Conservation (phyloP, 768 basidiomycete species). For the Cyclocybe cylindracea region DNA sequence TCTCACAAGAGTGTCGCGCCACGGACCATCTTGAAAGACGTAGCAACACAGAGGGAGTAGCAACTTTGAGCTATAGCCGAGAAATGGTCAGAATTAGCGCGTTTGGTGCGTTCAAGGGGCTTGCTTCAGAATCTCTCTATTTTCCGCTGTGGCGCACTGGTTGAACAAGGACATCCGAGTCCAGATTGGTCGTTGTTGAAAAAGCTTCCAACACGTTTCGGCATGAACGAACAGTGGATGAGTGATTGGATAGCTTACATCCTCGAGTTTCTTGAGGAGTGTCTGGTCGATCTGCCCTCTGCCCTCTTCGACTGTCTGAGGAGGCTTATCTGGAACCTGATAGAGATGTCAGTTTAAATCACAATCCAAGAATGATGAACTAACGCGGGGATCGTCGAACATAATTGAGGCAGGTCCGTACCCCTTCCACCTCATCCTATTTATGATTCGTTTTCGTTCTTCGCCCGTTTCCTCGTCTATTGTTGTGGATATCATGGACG, state of each 20-base stretch:
- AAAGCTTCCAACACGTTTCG: constrained; percentile 46
- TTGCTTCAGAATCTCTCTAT: constrained; percentile 76
- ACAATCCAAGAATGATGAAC: background rate
- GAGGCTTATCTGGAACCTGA: constrained; percentile 68
- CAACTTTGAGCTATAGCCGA: constrained; percentile 64
- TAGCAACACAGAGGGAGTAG: constrained; percentile 83
- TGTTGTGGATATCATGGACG: constrained; percentile 67
- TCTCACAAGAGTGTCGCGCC: constrained; percentile 84
- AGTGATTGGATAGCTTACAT: constrained; percentile 35
- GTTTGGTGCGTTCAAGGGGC: constrained; percentile 15
- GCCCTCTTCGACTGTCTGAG: constrained; percentile 61
- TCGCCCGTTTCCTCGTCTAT: constrained; percentile 78
- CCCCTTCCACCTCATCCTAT: constrained; percentile 84
- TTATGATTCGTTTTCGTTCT: constrained; percentile 82
- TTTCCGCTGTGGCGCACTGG: constrained; percentile 69
- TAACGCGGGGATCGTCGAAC: constrained; percentile 60
- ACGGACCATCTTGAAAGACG: constrained; percentile 92
- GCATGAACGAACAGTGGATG: background rate
- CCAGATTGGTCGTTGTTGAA: constrained; percentile 83
- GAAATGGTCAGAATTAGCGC: background rate
- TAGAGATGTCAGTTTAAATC: background rate
- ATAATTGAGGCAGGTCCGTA: constrained; percentile 73
- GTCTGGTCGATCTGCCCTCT: constrained; percentile 53
- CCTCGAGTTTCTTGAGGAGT: constrained; percentile 54
- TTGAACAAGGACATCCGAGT: constrained; percentile 84